Conservation (phyloP, 2,329 filamentous ascomycete species). For the Botrytis tulipae region DNA sequence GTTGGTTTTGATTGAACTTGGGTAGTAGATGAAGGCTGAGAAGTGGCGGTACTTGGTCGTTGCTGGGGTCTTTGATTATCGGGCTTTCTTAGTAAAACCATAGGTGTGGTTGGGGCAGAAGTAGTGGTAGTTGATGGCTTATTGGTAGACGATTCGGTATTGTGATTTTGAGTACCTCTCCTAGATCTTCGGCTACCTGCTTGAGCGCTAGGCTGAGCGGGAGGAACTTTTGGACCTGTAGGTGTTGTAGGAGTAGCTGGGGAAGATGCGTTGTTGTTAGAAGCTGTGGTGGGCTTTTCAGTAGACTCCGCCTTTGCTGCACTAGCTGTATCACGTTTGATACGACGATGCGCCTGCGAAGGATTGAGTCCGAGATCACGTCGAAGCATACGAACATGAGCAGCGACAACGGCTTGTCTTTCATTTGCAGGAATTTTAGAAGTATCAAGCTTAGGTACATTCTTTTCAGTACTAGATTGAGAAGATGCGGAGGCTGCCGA, state of each 20-base stretch:
- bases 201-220: constrained; percentile 26
- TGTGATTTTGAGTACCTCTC: constrained; percentile 41
- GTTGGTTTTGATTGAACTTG: constrained; percentile 30
- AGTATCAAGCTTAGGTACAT: constrained; percentile 52
- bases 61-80: constrained; percentile 22
- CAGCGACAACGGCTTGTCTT: constrained; percentile 50
- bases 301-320: constrained; percentile 34
- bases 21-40: constrained; percentile 9
- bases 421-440: constrained; percentile 43
- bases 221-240: constrained; percentile 37
- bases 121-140: constrained; percentile 29
- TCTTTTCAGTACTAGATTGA: constrained; percentile 29
- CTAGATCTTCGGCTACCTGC: constrained; percentile 32
- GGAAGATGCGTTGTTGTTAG: constrained; percentile 17
- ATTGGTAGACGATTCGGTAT: constrained; percentile 29
- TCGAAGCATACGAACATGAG: constrained; percentile 63
- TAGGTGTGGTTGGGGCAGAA: constrained; percentile 37
- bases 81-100: constrained; percentile 44
- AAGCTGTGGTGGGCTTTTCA: constrained; percentile 24
- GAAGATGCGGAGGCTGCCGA: constrained; percentile 10
- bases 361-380: constrained; percentile 64
- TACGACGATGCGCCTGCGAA: constrained; percentile 59
- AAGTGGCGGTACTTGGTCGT: constrained; percentile 27
- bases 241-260: constrained; percentile 26
- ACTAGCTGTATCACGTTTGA: constrained; percentile 50